Conservation (phyloP, 2,329 filamentous ascomycete species). For the Coniochaeta sp. region DNA sequence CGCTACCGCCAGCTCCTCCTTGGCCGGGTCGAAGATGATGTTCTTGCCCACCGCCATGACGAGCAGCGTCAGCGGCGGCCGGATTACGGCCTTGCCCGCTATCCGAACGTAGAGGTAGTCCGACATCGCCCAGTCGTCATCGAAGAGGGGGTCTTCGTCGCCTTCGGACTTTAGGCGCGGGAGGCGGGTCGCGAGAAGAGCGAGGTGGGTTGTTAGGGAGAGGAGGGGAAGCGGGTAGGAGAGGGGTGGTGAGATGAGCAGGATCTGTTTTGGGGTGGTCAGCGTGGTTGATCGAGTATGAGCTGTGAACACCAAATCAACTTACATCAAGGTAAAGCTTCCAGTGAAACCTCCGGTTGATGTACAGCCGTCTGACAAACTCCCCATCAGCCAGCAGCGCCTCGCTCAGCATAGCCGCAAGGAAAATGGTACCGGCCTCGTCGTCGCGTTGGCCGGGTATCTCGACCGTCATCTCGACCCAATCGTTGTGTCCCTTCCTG, state of each 20-base stretch:
- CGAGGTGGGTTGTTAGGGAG: constrained; percentile 87
- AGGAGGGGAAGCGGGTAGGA: constrained; percentile 91
- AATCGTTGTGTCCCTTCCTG: constrained; percentile 49
- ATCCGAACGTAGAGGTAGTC: constrained; percentile 64
- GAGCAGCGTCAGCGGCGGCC: constrained; percentile 83
- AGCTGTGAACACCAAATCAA: too few relatives aligned
- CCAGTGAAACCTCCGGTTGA: constrained; percentile 93
- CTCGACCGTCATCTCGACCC: constrained; percentile 88
- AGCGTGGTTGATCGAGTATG: too few relatives aligned
- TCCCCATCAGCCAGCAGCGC: constrained; percentile 68
- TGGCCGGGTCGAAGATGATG: constrained; percentile 87
- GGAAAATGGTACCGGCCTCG: constrained; percentile 79
- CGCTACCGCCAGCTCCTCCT: constrained; percentile 88
- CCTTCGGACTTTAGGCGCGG: constrained; percentile 79
- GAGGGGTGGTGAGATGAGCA: constrained; percentile 85
- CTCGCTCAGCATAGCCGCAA: constrained; percentile 84
- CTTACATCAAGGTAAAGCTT: constrained; percentile 88
- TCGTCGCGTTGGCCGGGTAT: constrained; percentile 88
- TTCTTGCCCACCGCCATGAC: constrained; percentile 82
- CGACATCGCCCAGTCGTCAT: constrained; percentile 93
- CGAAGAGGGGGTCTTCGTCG: constrained; percentile 94
- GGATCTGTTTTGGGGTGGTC: too few relatives aligned
- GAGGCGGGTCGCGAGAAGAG: constrained; percentile 78
- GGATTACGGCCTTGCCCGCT: constrained; percentile 25
- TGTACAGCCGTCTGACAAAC: constrained; percentile 67